Conservation (phyloP, 345 rosid genomes). For the Melaleuca quinquenervia region DNA sequence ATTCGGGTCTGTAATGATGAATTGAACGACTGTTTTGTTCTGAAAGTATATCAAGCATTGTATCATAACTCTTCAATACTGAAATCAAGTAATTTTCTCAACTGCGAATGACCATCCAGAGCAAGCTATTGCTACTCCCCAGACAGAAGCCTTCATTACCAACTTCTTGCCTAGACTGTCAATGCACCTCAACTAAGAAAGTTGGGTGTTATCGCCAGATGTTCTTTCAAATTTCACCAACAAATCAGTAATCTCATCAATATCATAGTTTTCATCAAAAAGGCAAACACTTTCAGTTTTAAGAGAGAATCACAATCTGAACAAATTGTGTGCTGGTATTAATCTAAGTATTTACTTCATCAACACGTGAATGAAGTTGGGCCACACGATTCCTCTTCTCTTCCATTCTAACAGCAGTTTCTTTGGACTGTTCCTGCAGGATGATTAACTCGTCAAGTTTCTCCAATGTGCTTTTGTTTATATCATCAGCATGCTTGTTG, state of each 20-base stretch:
- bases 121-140: neutral
- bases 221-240: neutral
- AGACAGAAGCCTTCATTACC: neutral
- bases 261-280: neutral
- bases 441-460: slow-evolving; percentile 43
- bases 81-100: neutral
- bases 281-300: neutral
- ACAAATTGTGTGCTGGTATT: neutral
- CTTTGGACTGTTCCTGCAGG: slow-evolving; percentile 49
- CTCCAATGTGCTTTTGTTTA: slow-evolving; percentile 38
- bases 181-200: neutral
- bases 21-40: neutral
- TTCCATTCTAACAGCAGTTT: slow-evolving; percentile 39
- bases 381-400: slow-evolving; percentile 21
- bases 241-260: neutral
- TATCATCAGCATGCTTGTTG: slow-evolving; percentile 26
- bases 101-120: neutral
- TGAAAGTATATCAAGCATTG: neutral
- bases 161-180: neutral
- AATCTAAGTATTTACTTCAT: slow-evolving; percentile 25
- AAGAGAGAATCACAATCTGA: too few species aligned
- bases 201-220: neutral
- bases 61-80: neutral
- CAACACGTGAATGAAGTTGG: slow-evolving; percentile 39
- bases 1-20: neutral